Evolutionary conservation across 495 filamentous ascomycete species (phyloP), one percentile per base, ranked within the genome.

Genomic region (Neohortaea acidophila): DNA sequence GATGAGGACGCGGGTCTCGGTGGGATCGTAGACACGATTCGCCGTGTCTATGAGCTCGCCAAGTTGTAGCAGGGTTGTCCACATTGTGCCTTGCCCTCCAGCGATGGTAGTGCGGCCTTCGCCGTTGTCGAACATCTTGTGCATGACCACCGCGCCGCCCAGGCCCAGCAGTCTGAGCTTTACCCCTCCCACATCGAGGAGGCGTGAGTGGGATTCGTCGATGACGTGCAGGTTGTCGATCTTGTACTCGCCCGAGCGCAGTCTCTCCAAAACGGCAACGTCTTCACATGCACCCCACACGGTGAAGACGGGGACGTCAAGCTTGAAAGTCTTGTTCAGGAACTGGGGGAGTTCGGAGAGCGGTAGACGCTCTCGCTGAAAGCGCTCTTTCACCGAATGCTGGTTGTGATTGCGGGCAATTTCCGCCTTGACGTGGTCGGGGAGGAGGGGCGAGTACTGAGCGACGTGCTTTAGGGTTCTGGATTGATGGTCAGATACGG

Each of bases 241-340:
- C 63, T 94, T 99, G 65, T 99, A 96, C 60, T 99, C 91, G 38
- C 83, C 84, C 8, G 91, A 93, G 27, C 91, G 76, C 61, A 99
- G 93, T 67, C 94, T 94, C 62, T 99, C 91, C 49, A 99, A 61
- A 22, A 99, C 91, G 19, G 87, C 76, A 15, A 99, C 91, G 68
- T 99, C 91, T 60, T 99, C 91, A 55, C 91, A 99, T 13, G 91
- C 91, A 48, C 91, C 89, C 91, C 91, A 99, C 11, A 99, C 91
- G 15, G 91, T 94, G 64, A 92, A 99, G 21, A 99, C 91, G 0
- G 89, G 91, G 33, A 99, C 78, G 32, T 96, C 84, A 27, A 99
- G 72, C 44, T 81, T 92, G 44, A 85, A 70, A 39, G 73, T 76
- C 61, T 83, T 84, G 57, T 76, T 78, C 40, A 99, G 75, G 56